Conservation (phyloP, 148 eudicot genomes). For the Diospyros lotus region DNA sequence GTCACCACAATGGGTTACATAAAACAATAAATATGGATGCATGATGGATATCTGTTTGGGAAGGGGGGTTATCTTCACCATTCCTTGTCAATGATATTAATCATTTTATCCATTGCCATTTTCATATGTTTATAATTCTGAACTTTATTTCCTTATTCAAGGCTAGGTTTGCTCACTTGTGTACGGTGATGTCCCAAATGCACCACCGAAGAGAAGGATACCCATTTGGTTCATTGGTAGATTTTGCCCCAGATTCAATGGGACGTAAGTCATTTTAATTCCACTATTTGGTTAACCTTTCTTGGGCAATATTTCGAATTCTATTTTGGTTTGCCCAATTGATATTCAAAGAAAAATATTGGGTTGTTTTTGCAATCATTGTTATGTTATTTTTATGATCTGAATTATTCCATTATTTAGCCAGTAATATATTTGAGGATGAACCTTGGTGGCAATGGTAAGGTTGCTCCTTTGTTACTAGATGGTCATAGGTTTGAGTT, state of each 20-base stretch:
- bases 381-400: too few relatives aligned
- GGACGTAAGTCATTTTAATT: slow-evolving; percentile 76
- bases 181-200: slow-evolving; percentile 97
- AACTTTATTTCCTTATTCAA: slow-evolving; percentile 16
- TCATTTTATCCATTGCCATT: slow-evolving; percentile 3
- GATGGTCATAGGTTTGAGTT: too few relatives aligned
- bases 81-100: slow-evolving; percentile 3
- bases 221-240: slow-evolving; percentile 96
- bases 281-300: too few relatives aligned
- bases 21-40: not conserved
- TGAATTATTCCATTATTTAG: too few relatives aligned
- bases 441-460: too few relatives aligned
- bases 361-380: too few relatives aligned
- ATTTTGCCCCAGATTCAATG: slow-evolving; percentile 95
- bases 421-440: too few relatives aligned
- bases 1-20: not conserved
- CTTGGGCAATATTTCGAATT: too few relatives aligned
- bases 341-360: too few relatives aligned
- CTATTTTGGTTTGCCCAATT: too few relatives aligned
- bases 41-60: not conserved
- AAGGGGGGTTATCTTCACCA: not conserved
- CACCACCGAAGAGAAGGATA: slow-evolving; percentile 97
- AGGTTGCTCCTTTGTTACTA: too few relatives aligned
- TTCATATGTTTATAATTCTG: not conserved
- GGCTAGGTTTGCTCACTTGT: slow-evolving; percentile 97